phyloP scores from a whole-genome alignment of 2,329 filamentous ascomycete genomes.

The Septoria linicola region DNA sequence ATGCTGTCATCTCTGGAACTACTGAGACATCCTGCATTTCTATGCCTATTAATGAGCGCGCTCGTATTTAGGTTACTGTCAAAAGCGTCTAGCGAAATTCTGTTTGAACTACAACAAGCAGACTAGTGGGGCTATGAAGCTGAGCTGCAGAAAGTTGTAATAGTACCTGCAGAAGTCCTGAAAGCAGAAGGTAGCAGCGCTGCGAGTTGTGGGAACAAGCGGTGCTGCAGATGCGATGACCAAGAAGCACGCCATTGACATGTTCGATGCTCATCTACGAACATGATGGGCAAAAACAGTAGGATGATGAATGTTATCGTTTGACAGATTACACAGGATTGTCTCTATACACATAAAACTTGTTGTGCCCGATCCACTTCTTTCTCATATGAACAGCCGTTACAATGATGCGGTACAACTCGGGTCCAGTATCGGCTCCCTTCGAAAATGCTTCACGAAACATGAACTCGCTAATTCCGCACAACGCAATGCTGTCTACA shows the following conservation, averaged over 20 bases:
- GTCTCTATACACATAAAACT: no score
- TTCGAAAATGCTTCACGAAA: background rate
- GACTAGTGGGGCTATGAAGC: background rate
- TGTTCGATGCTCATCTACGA: no score
- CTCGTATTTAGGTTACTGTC: background rate
- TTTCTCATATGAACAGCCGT: background rate
- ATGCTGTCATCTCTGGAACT: background rate
- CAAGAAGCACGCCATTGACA: no score
- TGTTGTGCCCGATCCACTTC: background rate
- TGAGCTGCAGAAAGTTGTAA: background rate
- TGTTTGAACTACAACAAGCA: background rate
- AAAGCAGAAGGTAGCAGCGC: background rate
- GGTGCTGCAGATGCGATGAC: no score
- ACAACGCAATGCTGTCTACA: constrained; percentile 5
- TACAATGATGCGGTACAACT: background rate
- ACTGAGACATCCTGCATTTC: background rate
- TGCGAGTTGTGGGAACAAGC: background rate
- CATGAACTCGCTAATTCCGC: background rate
- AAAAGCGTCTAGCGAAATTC: background rate
- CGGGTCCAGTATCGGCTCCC: constrained; percentile 10
- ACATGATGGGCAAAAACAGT: no score
- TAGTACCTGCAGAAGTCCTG: background rate
- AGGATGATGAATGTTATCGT: no score
- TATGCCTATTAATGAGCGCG: background rate
- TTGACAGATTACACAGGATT: no score